Percentiles rank a stretch among this genome's conserved stretches.
Evolutionary conservation across 2,329 filamentous ascomycete species (phyloP).

Genomic region (Venturia asperata): DNA sequence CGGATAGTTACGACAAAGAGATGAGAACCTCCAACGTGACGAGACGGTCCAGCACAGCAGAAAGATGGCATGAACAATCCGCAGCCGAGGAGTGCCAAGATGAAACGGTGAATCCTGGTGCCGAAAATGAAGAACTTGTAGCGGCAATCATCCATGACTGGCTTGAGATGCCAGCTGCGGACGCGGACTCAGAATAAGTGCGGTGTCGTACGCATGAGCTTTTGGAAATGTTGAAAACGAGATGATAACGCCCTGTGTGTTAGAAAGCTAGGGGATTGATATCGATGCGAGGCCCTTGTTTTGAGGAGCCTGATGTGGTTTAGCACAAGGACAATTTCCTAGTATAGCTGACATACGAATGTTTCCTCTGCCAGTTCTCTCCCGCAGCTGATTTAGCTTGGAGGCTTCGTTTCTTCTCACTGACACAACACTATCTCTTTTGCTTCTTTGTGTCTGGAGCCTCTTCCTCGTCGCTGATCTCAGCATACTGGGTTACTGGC

Average conservation of each 20-base stretch:
- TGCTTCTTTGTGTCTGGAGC: conserved; percentile 55
- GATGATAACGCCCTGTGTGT: not conserved
- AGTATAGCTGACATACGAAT: not conserved
- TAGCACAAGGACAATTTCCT: not conserved
- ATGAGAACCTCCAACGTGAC: not conserved
- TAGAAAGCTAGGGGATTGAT: not conserved
- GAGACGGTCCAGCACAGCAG: not conserved
- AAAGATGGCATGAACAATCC: not conserved
- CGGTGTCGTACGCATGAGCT: not conserved
- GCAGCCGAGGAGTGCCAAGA: not conserved
- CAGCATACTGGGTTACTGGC: conserved; percentile 83
- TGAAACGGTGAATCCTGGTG: not conserved
- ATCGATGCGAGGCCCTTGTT: not conserved
- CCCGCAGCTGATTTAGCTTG: not conserved
- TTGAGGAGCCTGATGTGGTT: not conserved
- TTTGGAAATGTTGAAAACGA: not conserved
- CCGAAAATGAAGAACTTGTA: not conserved
- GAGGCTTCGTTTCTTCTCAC: not conserved
- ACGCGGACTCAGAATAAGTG: not conserved
- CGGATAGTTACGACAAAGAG: not conserved
- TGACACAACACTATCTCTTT: conserved; percentile 1
- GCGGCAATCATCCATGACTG: not conserved
- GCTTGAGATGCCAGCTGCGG: not conserved
- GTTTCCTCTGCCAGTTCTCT: not conserved
- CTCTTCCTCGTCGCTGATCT: conserved; percentile 78